Conservation (phyloP, 192 early-diverging fungal genomes). For the Coemansia sp. region DNA sequence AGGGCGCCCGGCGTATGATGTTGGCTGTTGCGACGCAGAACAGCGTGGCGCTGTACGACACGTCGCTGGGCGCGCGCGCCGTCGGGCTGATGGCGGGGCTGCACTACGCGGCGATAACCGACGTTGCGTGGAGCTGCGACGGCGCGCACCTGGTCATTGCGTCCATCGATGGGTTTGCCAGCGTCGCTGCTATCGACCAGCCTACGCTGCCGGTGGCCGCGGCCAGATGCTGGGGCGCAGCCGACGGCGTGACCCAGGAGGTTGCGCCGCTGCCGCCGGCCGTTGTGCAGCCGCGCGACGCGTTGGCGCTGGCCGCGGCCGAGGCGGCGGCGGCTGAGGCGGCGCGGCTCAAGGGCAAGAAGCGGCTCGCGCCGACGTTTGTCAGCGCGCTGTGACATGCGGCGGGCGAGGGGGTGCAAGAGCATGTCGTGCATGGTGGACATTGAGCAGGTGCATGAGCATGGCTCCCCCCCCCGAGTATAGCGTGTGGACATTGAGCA, state of each 20-base stretch:
- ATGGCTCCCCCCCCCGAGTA: too few relatives aligned
- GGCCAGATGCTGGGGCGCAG: conserved; percentile 5
- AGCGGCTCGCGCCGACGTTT: conserved; percentile 44
- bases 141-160: conserved; percentile 72
- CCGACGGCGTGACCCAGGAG: not conserved
- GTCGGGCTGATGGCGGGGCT: conserved; percentile 72
- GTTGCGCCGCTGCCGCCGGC: too few relatives aligned
- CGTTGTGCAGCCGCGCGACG: not conserved
- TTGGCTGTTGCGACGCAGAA: conserved; percentile 86
- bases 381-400: conserved; percentile 33
- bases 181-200: conserved; percentile 69
- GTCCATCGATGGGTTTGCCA: conserved; percentile 86
- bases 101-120: conserved; percentile 88
- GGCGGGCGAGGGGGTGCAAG: too few relatives aligned
- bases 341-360: conserved; percentile 18
- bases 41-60: conserved; percentile 82
- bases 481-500: too few relatives aligned
- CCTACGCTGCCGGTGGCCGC: conserved; percentile 21
- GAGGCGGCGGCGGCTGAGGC: conserved; percentile 6
- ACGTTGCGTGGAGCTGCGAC: conserved; percentile 81
- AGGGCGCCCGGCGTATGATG: conserved; percentile 66
- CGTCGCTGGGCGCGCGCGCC: conserved; percentile 61
- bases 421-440: too few relatives aligned
- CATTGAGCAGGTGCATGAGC: too few relatives aligned
- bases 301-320: not conserved